Evolutionary conservation across 345 rosid species (phyloP), one percentile per base, ranked within the genome.

Genomic region (Salix udensis): DNA sequence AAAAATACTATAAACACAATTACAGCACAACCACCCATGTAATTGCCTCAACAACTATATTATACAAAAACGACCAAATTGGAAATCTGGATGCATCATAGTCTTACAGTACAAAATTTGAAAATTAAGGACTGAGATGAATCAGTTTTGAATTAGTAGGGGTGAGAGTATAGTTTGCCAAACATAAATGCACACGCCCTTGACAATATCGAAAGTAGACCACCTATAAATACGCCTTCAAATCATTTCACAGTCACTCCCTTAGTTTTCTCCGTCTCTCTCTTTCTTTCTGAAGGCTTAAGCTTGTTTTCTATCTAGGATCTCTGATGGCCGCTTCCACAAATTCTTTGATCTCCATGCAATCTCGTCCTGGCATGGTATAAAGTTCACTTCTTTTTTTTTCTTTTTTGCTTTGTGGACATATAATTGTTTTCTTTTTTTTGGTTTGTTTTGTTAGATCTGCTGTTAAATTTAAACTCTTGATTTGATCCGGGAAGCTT

Each of bases 291-390:
- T 4, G 7, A 52, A 71, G 74, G 61, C 23, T 13, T 74, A 7
- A 30, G 11, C 26, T 18, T 5, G 42, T 11, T 28, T 5, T 10
- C 44, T 28, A 44, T 44, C 21, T 19, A 15, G n/a, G 10, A 26
- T 48, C 23, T 53, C 39, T 67, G 36, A 81, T 78, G 84, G 84
- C 84, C 19, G 81, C 84, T 44, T 24, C 81, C 31, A 60, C 81
- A 1, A 73, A 73, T 81, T 76, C 78, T 18, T 82, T 76, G 16
- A 16, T 78, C 70, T 82, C 81, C 70, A 21, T 75, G 76, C 79
- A 70, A 44, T 66, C 79, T 48, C 70, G 76, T 62, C 46, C 76
- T 23, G 46, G 58, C 7, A 4, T 67, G 78, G 84, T 82, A 74
- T 40, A 7, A 37, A 37, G 23, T 21, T 28, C 21, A 21, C 55